Conservation (phyloP, 2,329 filamentous ascomycete species). For the Aspergillus sp. region DNA sequence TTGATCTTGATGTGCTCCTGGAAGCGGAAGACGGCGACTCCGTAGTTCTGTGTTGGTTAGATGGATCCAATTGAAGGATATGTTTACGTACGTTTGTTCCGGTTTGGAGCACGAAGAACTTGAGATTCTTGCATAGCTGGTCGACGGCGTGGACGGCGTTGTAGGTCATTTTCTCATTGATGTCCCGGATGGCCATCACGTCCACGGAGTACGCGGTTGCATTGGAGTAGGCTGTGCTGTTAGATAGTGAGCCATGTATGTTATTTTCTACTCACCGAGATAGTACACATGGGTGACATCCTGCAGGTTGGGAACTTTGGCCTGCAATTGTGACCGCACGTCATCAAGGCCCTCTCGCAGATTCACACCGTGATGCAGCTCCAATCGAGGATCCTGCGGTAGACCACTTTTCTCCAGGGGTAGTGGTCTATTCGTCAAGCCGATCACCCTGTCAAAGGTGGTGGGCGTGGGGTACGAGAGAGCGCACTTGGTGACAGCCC, state of each 20-base stretch:
- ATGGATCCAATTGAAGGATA: too few species aligned
- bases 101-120: slow-evolving; percentile 44
- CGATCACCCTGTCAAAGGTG: too few species aligned
- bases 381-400: too few species aligned
- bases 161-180: slow-evolving; percentile 42
- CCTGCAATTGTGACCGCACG: slow-evolving; percentile 24
- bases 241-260: not conserved
- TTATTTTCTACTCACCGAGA: slow-evolving; percentile 28
- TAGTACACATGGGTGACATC: slow-evolving; percentile 48
- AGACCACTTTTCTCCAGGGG: too few species aligned
- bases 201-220: slow-evolving; percentile 38
- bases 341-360: too few species aligned
- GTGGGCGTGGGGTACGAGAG: too few species aligned
- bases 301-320: slow-evolving; percentile 36
- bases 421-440: too few species aligned
- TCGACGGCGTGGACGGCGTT: slow-evolving; percentile 42
- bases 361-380: too few species aligned
- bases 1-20: slow-evolving; percentile 25
- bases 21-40: slow-evolving; percentile 26
- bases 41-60: slow-evolving; percentile 28
- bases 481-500: too few species aligned
- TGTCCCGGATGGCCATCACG: slow-evolving; percentile 32
- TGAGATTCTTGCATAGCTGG: slow-evolving; percentile 36
- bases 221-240: slow-evolving; percentile 19
- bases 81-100: slow-evolving; percentile 38